Percentiles rank a stretch among this genome's conserved stretches.
Evolutionary conservation across 2,329 filamentous ascomycete species (phyloP).

Genomic region (Fusarium caatingaense): DNA sequence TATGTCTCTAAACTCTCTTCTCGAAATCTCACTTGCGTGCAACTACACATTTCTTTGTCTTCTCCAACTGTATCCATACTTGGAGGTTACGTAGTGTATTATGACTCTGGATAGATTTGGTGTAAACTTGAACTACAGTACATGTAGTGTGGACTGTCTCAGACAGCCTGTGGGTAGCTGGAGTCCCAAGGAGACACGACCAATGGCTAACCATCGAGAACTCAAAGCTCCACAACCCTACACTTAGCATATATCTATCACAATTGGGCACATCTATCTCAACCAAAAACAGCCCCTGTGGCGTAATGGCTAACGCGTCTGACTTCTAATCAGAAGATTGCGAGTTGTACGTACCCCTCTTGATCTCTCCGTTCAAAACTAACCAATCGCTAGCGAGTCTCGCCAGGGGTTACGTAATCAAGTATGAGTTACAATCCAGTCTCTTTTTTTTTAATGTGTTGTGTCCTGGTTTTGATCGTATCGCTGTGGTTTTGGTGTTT

Average conservation of each 20-base stretch:
- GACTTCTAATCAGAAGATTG: not conserved
- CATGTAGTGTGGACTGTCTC: not conserved
- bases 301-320: not conserved
- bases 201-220: not conserved
- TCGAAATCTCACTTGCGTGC: not conserved
- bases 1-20: not conserved
- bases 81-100: not conserved
- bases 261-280: not conserved
- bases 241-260: not conserved
- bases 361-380: too few relatives aligned
- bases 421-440: too few relatives aligned
- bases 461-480: too few relatives aligned
- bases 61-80: not conserved
- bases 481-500: too few relatives aligned
- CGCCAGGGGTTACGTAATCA: too few relatives aligned
- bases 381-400: too few relatives aligned
- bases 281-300: not conserved
- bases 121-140: not conserved
- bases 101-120: not conserved
- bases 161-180: not conserved
- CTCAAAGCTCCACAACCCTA: not conserved
- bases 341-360: too few relatives aligned
- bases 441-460: too few relatives aligned
- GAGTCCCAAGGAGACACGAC: not conserved
- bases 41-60: not conserved